Evolutionary conservation across 306 rosid genomes (phyloP), one percentile per base, ranked within the genome.

Genomic region (Vigna mungo): DNA sequence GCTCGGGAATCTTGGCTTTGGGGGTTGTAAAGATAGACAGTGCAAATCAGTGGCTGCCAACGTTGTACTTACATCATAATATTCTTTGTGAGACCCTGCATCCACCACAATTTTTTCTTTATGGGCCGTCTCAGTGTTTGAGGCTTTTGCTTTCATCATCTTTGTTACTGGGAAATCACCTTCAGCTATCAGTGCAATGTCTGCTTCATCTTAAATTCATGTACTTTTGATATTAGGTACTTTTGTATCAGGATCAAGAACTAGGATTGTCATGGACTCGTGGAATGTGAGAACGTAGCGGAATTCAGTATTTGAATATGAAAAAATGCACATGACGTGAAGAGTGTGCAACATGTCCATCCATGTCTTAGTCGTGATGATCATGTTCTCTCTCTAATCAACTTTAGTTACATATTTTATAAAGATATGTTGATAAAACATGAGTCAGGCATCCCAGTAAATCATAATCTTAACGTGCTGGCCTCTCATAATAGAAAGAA

Each of bases 41-140:
- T 86, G 81, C 64, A 83, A 52, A 47, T 71, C 71, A 7, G 68
- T 51, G 12, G 78, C 39, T 23, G 10, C 41, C 39, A 27, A 23
- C 7, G 9, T 23, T 23, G 36, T 56, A 56, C n/a, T 56, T 11
- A 4, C n/a, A 56, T 56, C 62, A 56, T 8, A 61, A 68, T 84
- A 78, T 12, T 78, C 85, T 76, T 77, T 81, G 44, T 87, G 58
- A 16, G 97, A 95, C 27, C 75, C 36, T 14, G 96, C 93, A 83
- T 95, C 93, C 17, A 95, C 88, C 36, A 87, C 62, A 54, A 92
- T 92, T 72, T 90, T 92, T 68, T 90, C 95, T 56, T 81, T 87
- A 48, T 85, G 88, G 21, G 43, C 55, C 10, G 34, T 61, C 71
- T 86, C 89, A 16, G 15, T 80, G 58, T 70, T 62, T 72, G 63